Evolutionary conservation across 2,329 filamentous ascomycete species (phyloP), one percentile per base, ranked within the genome.

Genomic region (Dendryphion nanum): DNA sequence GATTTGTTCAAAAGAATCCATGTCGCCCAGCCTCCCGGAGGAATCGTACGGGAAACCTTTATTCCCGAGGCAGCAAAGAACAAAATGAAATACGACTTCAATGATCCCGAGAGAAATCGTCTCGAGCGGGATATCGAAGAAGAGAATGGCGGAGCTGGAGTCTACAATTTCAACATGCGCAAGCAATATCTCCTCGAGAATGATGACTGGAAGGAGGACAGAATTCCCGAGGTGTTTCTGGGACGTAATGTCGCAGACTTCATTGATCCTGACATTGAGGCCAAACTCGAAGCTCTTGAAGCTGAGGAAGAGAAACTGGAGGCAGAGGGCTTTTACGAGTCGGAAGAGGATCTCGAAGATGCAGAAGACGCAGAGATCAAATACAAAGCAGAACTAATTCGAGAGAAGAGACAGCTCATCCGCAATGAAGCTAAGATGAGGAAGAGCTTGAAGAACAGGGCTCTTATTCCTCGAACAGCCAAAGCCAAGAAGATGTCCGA

Each of bases 231-330:
- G 69, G 77, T 96, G 33, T 86, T 90, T 67, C 83, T 97, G 61
- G 93, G 93, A 68, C 90, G 91, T 78, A 98, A 98, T 67, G 87
- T 98, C 41, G 93, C 91, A 72, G 93, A 98, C 69, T 98, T 88
- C 67, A 82, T 98, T 60, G 93, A 97, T 59, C 90, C 91, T 1
- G 94, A 98, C 39, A 98, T 98, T 62, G 93, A 95, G 59, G 79
- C 82, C 51, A 97, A 95, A 74, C 79, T 98, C 34, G 83, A 85
- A 35, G 89, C 89, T 39, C 77, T 98, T 21, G 93, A 98, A 68
- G 90, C 90, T 47, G 94, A 98, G 63, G 93, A 98, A 67, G 91
- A 95, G 72, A 85, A 85, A 56, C 80, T 97, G 12, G 86, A 96
- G 68, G 84, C 82, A 6, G 88, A 95, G 49, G 93, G 93, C 42